phyloP scores from a whole-genome alignment of 2,329 filamentous ascomycete species.

The Talaromyces amestolkiae region DNA sequence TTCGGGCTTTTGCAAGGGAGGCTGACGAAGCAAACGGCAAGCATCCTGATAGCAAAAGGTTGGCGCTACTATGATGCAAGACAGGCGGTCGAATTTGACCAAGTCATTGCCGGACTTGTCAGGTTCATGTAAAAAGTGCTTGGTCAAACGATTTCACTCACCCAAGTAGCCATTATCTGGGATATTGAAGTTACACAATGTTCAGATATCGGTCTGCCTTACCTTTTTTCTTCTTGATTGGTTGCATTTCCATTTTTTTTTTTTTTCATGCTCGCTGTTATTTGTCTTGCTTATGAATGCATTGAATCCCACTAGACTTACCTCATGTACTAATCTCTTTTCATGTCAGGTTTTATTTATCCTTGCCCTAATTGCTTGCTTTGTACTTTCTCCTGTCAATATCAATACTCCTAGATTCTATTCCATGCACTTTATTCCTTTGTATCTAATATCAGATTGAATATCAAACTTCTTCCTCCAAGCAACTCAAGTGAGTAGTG shows the following conservation, averaged over 20 bases:
- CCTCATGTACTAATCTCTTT: not conserved
- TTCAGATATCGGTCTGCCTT: not conserved
- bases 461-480: not conserved
- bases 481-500: not conserved
- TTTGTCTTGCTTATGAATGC: not conserved
- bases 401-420: not conserved
- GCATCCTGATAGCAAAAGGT: not conserved
- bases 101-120: not conserved
- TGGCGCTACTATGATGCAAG: not conserved
- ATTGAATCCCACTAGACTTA: not conserved
- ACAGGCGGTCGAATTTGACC: not conserved
- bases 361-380: not conserved
- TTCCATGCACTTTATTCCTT: not conserved
- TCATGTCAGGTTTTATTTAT: not conserved
- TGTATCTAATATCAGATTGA: not conserved
- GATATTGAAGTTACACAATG: not conserved
- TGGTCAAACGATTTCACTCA: not conserved
- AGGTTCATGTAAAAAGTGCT: not conserved
- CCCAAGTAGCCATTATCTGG: not conserved
- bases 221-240: not conserved
- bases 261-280: not conserved
- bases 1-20: not conserved
- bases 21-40: not conserved
- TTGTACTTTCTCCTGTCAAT: not conserved
- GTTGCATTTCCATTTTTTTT: not conserved